Evolutionary conservation across 768 basidiomycete genomes (phyloP), one percentile per base, ranked within the genome.

Genomic region (Trametes villosa): DNA sequence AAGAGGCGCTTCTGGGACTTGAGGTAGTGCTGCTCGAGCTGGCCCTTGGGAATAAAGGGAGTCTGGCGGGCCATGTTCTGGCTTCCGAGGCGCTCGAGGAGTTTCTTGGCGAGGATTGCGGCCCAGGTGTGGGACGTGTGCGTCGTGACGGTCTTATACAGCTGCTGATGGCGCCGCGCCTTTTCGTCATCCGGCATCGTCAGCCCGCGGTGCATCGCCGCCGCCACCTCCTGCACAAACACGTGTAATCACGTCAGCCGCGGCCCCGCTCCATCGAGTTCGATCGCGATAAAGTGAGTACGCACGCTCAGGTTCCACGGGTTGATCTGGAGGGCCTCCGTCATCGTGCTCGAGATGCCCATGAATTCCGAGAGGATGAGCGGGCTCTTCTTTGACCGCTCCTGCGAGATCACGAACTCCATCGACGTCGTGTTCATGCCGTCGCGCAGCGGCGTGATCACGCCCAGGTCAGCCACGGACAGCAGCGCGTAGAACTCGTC

Each of bases 391-490:
- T 89, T 88, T 52, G 92, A 90, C 67, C 80, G 81, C 66, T 91
- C 85, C 76, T 99, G 96, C 33, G 95, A 94, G 62, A 98, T 91
- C 29, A 96, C 91, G 74, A 96, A 98, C 75, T 98, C 96, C 94
- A 97, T 96, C 52, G 88, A 90, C 0, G 96, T 97, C 15, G 96
- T 98, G 81, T 99, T 99, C 97, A 98, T 98, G 7, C 96, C 97
- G 70, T 99, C 96, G 33, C 96, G 86, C 8, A 98, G 81, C 0
- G 95, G 94, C 0, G 96, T 98, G 74, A 98, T 96, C 41, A 98
- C 88, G 17, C 90, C 96, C 13, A 98, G 82, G 71, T 98, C 96
- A 7, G 96, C 96, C 4, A 93, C 96, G 56, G 87, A 88, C 36
- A 99, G 79, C 13, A 99, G 82, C 0, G 94, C 96, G 75, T 98